Conservation (phyloP, 192 early-diverging fungal species). For the Coemansia aciculifera region DNA sequence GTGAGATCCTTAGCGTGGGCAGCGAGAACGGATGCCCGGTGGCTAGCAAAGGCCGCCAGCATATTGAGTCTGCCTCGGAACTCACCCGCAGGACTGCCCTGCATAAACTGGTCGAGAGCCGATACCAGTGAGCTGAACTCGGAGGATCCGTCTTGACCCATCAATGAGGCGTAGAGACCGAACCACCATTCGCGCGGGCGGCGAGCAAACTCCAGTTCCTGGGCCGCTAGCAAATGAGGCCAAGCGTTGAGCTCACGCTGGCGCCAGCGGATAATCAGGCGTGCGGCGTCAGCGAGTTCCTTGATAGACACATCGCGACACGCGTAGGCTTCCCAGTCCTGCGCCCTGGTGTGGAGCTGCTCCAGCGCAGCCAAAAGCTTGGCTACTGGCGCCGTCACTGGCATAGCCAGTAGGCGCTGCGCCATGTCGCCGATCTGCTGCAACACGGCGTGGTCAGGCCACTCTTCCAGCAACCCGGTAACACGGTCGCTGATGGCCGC, state of each 20-base stretch:
- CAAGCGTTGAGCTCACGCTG: conserved; percentile 89
- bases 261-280: conserved; percentile 85
- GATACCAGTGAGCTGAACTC: conserved; percentile 48
- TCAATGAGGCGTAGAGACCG: conserved; percentile 61
- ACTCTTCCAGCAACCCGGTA: conserved; percentile 66
- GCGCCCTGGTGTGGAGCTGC: conserved; percentile 78
- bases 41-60: conserved; percentile 59
- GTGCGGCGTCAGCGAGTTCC: conserved; percentile 63
- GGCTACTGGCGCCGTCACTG: conserved; percentile 78
- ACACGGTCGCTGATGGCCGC: conserved; percentile 61
- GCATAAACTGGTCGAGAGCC: conserved; percentile 81
- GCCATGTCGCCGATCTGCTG: conserved; percentile 69
- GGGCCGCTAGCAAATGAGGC: conserved; percentile 79
- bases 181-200: conserved; percentile 87
- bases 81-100: conserved; percentile 75
- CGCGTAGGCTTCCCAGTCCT: conserved; percentile 94
- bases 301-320: conserved; percentile 76
- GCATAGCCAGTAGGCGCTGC: conserved; percentile 62
- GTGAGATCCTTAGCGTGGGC: not conserved
- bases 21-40: conserved; percentile 22
- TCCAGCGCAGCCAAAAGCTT: conserved; percentile 91
- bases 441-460: conserved; percentile 91
- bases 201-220: conserved; percentile 70
- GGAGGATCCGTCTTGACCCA: not conserved
- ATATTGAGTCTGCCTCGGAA: conserved; percentile 74